A percentile compares a stretch with the other conserved stretches of the same genome.
Evolutionary conservation across 225 moss, liverwort and hornwort genomes (phyloP).

Genomic region (Marchantia polymorpha): DNA sequence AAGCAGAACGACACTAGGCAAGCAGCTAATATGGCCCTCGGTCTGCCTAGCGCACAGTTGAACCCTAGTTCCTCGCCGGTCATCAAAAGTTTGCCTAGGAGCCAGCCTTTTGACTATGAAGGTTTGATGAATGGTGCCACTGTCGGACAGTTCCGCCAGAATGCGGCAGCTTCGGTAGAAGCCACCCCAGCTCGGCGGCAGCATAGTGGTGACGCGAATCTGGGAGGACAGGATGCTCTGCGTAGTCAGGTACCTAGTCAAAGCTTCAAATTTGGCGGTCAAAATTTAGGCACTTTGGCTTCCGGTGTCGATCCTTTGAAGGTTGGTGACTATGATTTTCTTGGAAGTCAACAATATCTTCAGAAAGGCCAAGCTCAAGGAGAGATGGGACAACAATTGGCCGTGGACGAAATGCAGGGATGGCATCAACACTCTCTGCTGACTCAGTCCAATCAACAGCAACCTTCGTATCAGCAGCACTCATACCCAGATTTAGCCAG

Average conservation of each 20-base stretch:
- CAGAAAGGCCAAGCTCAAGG: conserved; percentile 72
- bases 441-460: conserved; percentile 50
- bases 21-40: conserved; percentile 52
- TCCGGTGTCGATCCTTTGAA: conserved; percentile 62
- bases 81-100: conserved; percentile 50
- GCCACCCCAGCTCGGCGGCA: conserved; percentile 54
- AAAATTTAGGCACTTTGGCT: conserved; percentile 44
- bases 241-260: conserved; percentile 66
- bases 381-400: conserved; percentile 68
- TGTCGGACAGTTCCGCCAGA: conserved; percentile 34
- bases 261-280: conserved; percentile 62
- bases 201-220: conserved; percentile 49
- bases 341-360: conserved; percentile 76
- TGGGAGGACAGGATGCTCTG: conserved; percentile 50
- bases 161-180: conserved; percentile 36
- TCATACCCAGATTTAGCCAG: conserved; percentile 46
- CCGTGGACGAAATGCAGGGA: conserved; percentile 70
- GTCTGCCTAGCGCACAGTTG: conserved; percentile 40
- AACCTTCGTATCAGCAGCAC: conserved; percentile 50
- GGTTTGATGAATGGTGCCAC: conserved; percentile 76
- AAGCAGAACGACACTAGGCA: conserved; percentile 67
- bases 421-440: conserved; percentile 72
- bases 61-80: conserved; percentile 46
- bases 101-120: conserved; percentile 70
- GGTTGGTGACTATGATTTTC: conserved; percentile 90